phyloP scores from a whole-genome alignment of 176 grass and related monocot genomes.

The Phyllostachys edulis region DNA sequence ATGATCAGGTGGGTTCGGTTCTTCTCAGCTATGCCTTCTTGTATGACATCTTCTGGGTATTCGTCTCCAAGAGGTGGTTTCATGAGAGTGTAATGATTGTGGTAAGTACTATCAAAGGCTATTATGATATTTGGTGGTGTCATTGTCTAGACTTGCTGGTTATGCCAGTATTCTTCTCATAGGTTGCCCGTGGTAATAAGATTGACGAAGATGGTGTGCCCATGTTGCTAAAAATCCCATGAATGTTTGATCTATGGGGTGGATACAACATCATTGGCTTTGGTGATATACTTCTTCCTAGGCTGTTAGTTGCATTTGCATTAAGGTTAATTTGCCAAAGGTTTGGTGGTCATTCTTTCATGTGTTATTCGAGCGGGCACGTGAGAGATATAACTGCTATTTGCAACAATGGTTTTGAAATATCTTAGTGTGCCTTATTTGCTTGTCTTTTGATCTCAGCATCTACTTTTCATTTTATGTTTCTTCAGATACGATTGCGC shows the following conservation, averaged over 20 bases:
- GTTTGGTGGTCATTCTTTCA: not conserved
- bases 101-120: slow-evolving; percentile 43
- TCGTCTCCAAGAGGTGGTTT: slow-evolving; percentile 88
- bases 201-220: slow-evolving; percentile 90
- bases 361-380: not conserved
- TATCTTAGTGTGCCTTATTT: not conserved
- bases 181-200: slow-evolving; percentile 94
- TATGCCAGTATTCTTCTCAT: not conserved
- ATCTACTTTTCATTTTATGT: not conserved
- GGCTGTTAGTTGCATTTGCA: slow-evolving; percentile 81
- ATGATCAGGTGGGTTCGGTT: slow-evolving; percentile 79
- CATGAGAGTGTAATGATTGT: slow-evolving; percentile 99
- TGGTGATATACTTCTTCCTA: slow-evolving; percentile 95
- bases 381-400: not conserved
- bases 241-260: slow-evolving; percentile 96
- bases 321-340: slow-evolving; percentile 52
- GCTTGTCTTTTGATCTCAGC: not conserved
- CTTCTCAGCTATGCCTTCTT: slow-evolving; percentile 92
- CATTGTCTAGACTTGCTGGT: slow-evolving; percentile 2
- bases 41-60: slow-evolving; percentile 99
- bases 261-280: slow-evolving; percentile 96
- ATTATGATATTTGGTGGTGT: not conserved
- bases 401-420: not conserved
- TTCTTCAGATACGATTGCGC: slow-evolving; percentile 74
- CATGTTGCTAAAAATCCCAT: slow-evolving; percentile 93